Evolutionary conservation across 2,329 filamentous ascomycete species (phyloP).

Genomic region (Ophiostoma populinum): DNA sequence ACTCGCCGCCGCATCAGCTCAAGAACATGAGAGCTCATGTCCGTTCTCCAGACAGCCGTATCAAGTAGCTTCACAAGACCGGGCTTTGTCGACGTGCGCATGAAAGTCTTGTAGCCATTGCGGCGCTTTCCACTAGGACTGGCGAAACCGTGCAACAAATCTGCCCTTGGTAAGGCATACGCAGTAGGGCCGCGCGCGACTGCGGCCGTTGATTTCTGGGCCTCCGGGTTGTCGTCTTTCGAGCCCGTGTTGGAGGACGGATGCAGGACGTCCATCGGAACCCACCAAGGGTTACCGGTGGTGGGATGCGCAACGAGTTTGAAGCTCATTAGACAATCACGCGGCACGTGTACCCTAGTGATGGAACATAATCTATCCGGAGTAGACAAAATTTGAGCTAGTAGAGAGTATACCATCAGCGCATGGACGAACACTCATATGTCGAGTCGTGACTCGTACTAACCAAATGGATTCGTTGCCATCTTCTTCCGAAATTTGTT

Average conservation of each 20-base stretch:
- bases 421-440: background rate
- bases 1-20: conserved; percentile 30
- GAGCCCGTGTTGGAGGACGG: too few species aligned
- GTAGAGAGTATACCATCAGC: background rate
- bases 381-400: conserved; percentile 27
- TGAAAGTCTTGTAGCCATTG: conserved; percentile 5
- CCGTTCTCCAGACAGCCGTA: conserved; percentile 27
- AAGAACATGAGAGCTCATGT: conserved; percentile 39
- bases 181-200: conserved; percentile 4
- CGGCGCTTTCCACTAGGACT: conserved; percentile 8
- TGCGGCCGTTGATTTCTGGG: background rate
- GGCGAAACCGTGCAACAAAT: conserved; percentile 16
- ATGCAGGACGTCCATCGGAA: conserved; percentile 23
- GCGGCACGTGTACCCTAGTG: conserved; percentile 11
- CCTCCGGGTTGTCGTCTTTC: too few species aligned
- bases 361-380: conserved; percentile 7
- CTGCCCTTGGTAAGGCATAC: conserved; percentile 18
- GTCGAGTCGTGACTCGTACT: conserved; percentile 9
- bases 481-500: conserved; percentile 38
- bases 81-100: background rate
- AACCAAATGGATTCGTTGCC: conserved; percentile 47
- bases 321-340: conserved; percentile 46
- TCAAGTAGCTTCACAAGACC: conserved; percentile 1
- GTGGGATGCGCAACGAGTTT: conserved; percentile 36
- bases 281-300: conserved; percentile 34